These are phyloP conservation scores for Apium graveolens DNA, from an alignment of 129 eudicot species.

Conservation along the genomic window DNA sequence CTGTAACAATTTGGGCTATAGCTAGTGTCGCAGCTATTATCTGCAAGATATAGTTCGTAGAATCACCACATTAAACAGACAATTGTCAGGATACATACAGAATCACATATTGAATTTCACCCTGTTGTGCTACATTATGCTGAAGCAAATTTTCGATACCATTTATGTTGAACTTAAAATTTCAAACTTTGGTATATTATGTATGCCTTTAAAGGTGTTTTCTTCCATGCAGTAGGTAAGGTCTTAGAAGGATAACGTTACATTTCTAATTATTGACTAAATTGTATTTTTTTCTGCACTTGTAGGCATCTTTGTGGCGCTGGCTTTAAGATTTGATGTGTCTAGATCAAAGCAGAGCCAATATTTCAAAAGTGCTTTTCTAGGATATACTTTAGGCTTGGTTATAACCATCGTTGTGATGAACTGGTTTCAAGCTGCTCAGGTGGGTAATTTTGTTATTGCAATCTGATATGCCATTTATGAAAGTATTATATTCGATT, in stretches of 20 bases:
- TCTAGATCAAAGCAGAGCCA: constrained; percentile 70
- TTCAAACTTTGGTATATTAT: neutral
- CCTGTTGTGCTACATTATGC: neutral
- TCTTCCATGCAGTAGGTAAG: neutral
- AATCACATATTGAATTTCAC: neutral
- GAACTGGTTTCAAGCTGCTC: constrained; percentile 99
- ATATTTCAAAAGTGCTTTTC: constrained; percentile 84
- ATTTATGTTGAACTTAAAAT: neutral
- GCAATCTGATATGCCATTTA: neutral
- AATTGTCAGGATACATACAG: neutral
- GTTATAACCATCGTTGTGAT: constrained; percentile 73
- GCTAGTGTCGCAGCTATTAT: neutral
- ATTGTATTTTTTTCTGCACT: neutral
- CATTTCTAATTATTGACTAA: neutral
- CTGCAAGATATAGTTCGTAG: neutral
- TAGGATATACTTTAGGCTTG: constrained; percentile 75
- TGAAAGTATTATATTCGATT: neutral
- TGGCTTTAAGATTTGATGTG: constrained; percentile 95
- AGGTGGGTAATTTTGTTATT: constrained; percentile 36
- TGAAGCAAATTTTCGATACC: neutral
- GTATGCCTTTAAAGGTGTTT: neutral
- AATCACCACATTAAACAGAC: neutral
- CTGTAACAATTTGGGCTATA: neutral
- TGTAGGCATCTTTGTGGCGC: constrained; percentile 93
- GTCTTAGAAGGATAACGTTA: neutral